Evolutionary conservation across 1,284 basidiomycete genomes (phyloP).

Genomic region (Sporisorium scitamineum): DNA sequence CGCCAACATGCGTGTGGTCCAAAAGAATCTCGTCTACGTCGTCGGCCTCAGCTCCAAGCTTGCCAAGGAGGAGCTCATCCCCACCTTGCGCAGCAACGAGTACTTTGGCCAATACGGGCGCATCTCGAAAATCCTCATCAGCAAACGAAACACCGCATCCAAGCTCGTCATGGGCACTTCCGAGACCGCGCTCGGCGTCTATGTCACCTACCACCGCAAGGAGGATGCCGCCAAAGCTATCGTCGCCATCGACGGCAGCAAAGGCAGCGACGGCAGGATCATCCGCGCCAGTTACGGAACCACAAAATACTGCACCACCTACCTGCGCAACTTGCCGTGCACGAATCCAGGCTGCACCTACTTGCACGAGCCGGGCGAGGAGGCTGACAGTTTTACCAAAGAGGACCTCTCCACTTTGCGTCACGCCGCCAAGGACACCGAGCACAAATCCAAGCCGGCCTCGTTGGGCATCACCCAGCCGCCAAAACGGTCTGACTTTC

Average conservation of each 20-base stretch:
- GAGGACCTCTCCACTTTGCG: constrained; percentile 67
- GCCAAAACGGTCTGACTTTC: constrained; percentile 43
- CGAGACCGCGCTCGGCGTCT: constrained; percentile 85
- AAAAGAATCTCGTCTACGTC: constrained; percentile 96
- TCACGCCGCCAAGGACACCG: constrained; percentile 67
- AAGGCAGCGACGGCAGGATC: constrained; percentile 70
- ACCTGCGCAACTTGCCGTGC: constrained; percentile 87
- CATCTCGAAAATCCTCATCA: constrained; percentile 93
- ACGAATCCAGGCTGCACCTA: constrained; percentile 91
- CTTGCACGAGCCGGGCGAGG: constrained; percentile 97
- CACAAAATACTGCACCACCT: constrained; percentile 97
- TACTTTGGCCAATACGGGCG: constrained; percentile 99
- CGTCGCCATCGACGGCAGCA: constrained; percentile 88
- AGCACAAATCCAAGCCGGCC: constrained; percentile 65
- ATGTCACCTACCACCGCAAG: constrained; percentile 93
- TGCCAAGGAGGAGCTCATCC: constrained; percentile 96
- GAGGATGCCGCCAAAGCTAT: constrained; percentile 96
- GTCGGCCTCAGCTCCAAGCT: constrained; percentile 90
- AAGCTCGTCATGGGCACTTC: constrained; percentile 73
- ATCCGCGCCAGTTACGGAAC: constrained; percentile 94
- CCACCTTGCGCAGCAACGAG: constrained; percentile 91
- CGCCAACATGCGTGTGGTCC: constrained; percentile 93
- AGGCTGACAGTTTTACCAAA: constrained; percentile 84
- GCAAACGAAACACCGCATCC: constrained; percentile 84
- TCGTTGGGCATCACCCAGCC: constrained; percentile 50